phyloP scores from a whole-genome alignment of 495 filamentous ascomycete genomes.

The Chaetomium tenue region DNA sequence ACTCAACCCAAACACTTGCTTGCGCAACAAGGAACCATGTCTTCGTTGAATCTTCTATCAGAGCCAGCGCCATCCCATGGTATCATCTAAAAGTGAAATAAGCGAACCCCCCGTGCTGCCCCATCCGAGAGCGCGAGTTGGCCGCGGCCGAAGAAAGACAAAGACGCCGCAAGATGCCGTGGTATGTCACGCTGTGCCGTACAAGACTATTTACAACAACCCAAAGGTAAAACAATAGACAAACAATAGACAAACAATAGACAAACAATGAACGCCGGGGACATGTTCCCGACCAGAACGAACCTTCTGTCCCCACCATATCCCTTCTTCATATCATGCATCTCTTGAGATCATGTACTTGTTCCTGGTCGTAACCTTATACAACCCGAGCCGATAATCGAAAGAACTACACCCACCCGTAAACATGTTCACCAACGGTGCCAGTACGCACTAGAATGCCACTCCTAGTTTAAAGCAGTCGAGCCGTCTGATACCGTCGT shows the following conservation, averaged over 20 bases:
- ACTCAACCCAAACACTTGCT: too few relatives aligned
- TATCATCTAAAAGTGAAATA: conserved; percentile 3
- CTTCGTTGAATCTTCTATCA: not conserved
- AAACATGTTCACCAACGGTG: not conserved
- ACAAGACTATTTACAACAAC: not conserved
- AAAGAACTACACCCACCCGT: not conserved
- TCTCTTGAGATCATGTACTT: too few relatives aligned
- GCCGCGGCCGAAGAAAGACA: not conserved
- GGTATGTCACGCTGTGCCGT: not conserved
- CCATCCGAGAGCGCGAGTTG: not conserved
- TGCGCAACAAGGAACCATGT: not conserved
- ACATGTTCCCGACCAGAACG: not conserved
- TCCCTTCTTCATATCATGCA: not conserved
- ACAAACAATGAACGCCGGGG: not conserved
- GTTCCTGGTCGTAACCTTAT: not conserved
- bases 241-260: not conserved
- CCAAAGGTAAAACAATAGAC: not conserved
- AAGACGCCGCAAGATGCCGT: not conserved
- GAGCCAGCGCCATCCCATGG: not conserved
- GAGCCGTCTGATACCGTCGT: conserved; percentile 4
- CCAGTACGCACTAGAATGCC: not conserved
- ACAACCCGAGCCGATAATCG: not conserved
- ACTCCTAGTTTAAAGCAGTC: not conserved
- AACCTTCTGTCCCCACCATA: not conserved
- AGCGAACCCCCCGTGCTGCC: not conserved